phyloP scores from a whole-genome alignment of 1,139 yeast species.

The Scheffersomyces titani region DNA sequence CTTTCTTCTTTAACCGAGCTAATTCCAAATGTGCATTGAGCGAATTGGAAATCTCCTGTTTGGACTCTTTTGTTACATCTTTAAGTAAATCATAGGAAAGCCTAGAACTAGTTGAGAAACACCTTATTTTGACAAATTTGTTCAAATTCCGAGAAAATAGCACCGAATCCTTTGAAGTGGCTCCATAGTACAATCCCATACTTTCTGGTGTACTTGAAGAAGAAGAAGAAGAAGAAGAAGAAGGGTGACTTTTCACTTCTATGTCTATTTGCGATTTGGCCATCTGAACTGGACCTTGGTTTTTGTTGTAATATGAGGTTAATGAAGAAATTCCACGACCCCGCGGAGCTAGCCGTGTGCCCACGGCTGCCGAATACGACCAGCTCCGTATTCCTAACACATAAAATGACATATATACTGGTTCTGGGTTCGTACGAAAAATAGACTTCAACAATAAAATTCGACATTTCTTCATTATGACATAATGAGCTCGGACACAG shows the following conservation, averaged over 20 bases:
- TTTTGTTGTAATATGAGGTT: not conserved
- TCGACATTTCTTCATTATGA: not conserved
- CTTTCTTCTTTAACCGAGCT: constrained; percentile 26
- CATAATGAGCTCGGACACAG: not conserved
- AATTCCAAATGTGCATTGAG: constrained; percentile 33
- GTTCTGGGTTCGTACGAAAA: not conserved
- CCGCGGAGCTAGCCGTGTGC: not conserved
- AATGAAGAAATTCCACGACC: not conserved
- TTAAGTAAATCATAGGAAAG: not conserved
- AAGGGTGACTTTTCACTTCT: not conserved
- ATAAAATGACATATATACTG: not conserved
- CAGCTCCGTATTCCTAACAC: not conserved
- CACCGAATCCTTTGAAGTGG: not conserved
- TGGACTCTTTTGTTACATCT: constrained; percentile 8
- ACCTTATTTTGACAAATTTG: not conserved
- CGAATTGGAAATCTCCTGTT: constrained; percentile 16
- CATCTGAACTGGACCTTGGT: not conserved
- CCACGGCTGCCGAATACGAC: not conserved
- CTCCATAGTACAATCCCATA: not conserved
- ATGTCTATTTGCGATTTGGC: not conserved
- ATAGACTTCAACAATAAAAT: too few species aligned
- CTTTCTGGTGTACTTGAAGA: not conserved
- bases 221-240: not conserved
- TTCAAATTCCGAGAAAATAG: not conserved
- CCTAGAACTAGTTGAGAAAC: not conserved